phyloP scores from a whole-genome alignment of 129 eudicot genomes.

The Arctium minus region DNA sequence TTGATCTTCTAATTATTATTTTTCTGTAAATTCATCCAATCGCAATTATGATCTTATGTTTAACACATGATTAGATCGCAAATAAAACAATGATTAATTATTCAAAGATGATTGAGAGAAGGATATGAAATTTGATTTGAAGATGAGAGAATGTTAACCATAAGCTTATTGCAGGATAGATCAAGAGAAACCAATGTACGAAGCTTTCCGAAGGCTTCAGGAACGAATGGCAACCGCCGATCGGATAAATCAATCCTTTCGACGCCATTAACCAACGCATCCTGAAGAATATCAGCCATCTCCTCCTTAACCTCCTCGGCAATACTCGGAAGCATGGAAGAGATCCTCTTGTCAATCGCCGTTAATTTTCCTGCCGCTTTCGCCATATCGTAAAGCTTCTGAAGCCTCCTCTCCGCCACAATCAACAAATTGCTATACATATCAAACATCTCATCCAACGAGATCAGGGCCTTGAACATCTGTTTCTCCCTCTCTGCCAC shows the following conservation, averaged over 20 bases:
- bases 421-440: conserved; percentile 56
- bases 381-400: conserved; percentile 73
- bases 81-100: neutral
- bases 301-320: conserved; percentile 71
- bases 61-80: neutral
- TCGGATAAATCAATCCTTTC: conserved; percentile 55
- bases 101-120: neutral
- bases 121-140: neutral
- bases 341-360: conserved; percentile 26
- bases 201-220: conserved; percentile 80
- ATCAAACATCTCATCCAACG: conserved; percentile 78
- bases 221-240: conserved; percentile 51
- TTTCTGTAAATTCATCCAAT: too few species aligned
- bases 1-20: too few species aligned
- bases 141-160: conserved; percentile 31
- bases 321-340: conserved; percentile 21
- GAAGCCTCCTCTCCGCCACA: conserved; percentile 73
- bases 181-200: conserved; percentile 55
- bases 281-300: conserved; percentile 64
- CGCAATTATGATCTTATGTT: too few species aligned
- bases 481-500: conserved; percentile 46
- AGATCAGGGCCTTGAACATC: conserved; percentile 53
- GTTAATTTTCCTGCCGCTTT: conserved; percentile 33
- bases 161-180: conserved; percentile 70
- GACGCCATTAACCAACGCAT: conserved; percentile 45